Evolutionary conservation across 169 alveolate genomes (phyloP).

Genomic region (Theileria parva): DNA sequence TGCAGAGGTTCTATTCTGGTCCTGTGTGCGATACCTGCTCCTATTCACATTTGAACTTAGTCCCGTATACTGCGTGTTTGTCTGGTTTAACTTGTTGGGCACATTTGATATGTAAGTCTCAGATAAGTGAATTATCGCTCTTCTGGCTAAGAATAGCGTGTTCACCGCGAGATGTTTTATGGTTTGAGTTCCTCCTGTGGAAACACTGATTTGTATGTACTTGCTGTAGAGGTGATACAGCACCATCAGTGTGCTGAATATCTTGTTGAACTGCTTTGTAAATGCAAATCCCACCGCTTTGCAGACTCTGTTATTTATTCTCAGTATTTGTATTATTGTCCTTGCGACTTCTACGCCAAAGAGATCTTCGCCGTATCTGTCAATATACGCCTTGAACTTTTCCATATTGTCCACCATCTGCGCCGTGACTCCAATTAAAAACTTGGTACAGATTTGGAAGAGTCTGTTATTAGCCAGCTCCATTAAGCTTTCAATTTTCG

Average conservation of each 20-base stretch:
- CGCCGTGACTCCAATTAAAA: slow-evolving; percentile 10
- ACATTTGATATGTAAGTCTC: slow-evolving; percentile 69
- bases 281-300: slow-evolving; percentile 60
- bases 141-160: slow-evolving; percentile 77
- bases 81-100: slow-evolving; percentile 36
- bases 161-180: slow-evolving; percentile 68
- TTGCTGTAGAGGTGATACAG: slow-evolving; percentile 46
- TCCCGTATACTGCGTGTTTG: neutral
- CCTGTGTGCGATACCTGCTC: neutral
- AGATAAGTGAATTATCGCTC: slow-evolving; percentile 73
- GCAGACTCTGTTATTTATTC: slow-evolving; percentile 65
- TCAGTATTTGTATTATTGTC: slow-evolving; percentile 30
- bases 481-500: slow-evolving; percentile 32
- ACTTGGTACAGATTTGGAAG: slow-evolving; percentile 17
- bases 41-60: neutral
- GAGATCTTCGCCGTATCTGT: slow-evolving; percentile 19
- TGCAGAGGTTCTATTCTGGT: neutral
- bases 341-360: slow-evolving; percentile 43
- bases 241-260: slow-evolving; percentile 41
- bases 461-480: slow-evolving; percentile 44
- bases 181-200: slow-evolving; percentile 30
- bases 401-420: slow-evolving; percentile 25
- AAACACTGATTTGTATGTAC: slow-evolving; percentile 49
- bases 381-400: slow-evolving; percentile 20
- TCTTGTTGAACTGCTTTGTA: slow-evolving; percentile 40